Evolutionary conservation across 176 grass and related monocot species (phyloP).

Genomic region (Ampelocalamus luodianensis): DNA sequence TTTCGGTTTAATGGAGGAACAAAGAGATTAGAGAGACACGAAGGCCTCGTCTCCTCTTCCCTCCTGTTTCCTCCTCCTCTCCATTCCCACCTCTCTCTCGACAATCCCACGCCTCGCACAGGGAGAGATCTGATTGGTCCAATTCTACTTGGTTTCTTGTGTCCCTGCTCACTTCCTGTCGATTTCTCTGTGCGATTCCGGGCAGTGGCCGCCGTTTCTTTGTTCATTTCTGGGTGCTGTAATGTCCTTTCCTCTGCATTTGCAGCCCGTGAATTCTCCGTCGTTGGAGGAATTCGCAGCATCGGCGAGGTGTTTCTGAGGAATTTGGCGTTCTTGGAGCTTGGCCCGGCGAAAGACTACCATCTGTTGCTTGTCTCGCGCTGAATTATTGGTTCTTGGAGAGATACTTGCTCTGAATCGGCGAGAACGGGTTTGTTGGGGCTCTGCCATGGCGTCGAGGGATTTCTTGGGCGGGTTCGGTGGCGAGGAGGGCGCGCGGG

Average conservation of each 20-base stretch:
- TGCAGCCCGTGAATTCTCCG: background rate
- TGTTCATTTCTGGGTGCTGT: background rate
- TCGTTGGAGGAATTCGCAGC: constrained; percentile 14
- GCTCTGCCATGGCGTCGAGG: constrained; percentile 42
- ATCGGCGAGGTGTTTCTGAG: constrained; percentile 5
- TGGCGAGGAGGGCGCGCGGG: constrained; percentile 16
- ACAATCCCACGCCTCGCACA: constrained; percentile 11
- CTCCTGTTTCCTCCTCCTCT: background rate
- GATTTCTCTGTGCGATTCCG: constrained; percentile 23
- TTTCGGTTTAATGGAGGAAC: constrained; percentile 31
- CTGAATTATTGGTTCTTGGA: background rate
- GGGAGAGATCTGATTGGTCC: constrained; percentile 16
- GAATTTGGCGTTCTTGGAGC: constrained; percentile 18
- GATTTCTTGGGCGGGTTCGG: constrained; percentile 80
- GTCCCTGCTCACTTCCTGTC: too few species aligned
- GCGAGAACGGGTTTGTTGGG: background rate
- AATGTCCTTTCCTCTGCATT: constrained; percentile 14
- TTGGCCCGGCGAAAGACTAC: background rate
- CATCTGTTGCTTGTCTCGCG: background rate
- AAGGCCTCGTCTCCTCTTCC: constrained; percentile 34
- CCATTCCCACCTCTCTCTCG: background rate
- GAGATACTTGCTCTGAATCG: constrained; percentile 2
- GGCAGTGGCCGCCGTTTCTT: background rate
- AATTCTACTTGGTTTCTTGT: constrained; percentile 9
- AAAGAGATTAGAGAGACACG: constrained; percentile 51